Conservation (phyloP, 768 basidiomycete species). For the Mycena latifolia region DNA sequence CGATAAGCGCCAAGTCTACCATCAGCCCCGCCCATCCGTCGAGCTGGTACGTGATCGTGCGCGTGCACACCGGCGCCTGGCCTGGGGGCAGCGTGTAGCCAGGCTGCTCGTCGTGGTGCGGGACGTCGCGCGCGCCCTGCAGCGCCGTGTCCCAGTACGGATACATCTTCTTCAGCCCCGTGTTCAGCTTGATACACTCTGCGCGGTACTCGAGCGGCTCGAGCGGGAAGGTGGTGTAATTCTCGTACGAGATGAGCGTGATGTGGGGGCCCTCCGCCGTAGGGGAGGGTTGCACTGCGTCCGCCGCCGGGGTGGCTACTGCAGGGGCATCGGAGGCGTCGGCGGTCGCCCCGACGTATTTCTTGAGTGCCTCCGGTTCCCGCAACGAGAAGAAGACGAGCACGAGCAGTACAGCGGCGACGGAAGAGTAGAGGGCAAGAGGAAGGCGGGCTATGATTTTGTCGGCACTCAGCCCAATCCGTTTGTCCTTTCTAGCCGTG, state of each 20-base stretch:
- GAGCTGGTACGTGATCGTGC: conserved; percentile 79
- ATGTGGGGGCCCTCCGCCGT: conserved; percentile 22
- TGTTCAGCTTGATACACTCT: conserved; percentile 66
- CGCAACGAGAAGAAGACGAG: conserved; percentile 64
- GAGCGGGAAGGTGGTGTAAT: conserved; percentile 71
- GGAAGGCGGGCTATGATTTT: conserved; percentile 50
- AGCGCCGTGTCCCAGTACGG: conserved; percentile 62
- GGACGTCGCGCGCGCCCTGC: conserved; percentile 49
- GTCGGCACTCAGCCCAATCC: conserved; percentile 37
- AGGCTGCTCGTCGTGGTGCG: conserved; percentile 43
- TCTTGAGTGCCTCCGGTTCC: conserved; percentile 59
- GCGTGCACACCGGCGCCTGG: conserved; percentile 58
- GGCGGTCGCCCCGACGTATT: conserved; percentile 54
- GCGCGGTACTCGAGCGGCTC: conserved; percentile 65
- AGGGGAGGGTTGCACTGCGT: no score
- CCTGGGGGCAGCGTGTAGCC: conserved; percentile 38
- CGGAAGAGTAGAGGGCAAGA: conserved; percentile 58
- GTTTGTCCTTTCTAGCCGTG: conserved; percentile 33
- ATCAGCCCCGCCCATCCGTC: conserved; percentile 75
- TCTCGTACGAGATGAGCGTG: conserved; percentile 62
- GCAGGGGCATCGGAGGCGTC: conserved; percentile 18
- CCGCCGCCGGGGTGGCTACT: conserved; percentile 4
- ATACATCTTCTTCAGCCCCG: conserved; percentile 59
- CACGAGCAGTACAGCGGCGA: conserved; percentile 61
- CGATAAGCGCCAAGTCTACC: conserved; percentile 74